Percentiles rank a stretch among this genome's conserved stretches.
Conservation (phyloP, 352 stramenopile species). For the Phytophthora multivora region DNA sequence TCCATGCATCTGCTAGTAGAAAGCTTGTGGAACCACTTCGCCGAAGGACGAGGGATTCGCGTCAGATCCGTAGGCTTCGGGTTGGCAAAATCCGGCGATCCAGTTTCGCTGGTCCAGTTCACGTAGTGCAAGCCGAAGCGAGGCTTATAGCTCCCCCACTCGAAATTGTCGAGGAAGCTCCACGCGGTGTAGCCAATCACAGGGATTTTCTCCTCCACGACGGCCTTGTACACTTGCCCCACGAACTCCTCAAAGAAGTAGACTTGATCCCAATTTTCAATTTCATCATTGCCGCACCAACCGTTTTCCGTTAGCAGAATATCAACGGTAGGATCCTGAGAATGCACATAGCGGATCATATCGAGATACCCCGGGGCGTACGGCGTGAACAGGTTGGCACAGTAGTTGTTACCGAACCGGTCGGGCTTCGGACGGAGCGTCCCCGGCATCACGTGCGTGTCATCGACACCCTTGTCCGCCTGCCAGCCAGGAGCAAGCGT, state of each 20-base stretch:
- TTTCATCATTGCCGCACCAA: constrained; percentile 45
- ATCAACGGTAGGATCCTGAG: constrained; percentile 38
- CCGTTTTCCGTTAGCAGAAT: constrained; percentile 56
- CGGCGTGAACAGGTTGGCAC: constrained; percentile 37
- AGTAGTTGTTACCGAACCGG: constrained; percentile 44
- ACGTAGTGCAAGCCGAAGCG: constrained; percentile 71
- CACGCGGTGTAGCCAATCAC: constrained; percentile 43
- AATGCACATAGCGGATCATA: constrained; percentile 48
- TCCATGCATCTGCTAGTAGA: constrained; percentile 35
- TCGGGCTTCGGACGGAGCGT: constrained; percentile 50
- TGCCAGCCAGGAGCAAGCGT: constrained; percentile 45
- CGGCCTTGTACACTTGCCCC: constrained; percentile 46
- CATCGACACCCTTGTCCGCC: constrained; percentile 51
- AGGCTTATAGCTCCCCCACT: constrained; percentile 49
- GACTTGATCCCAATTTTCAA: constrained; percentile 49
- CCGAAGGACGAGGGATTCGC: constrained; percentile 39
- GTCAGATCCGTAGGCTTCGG: constrained; percentile 36
- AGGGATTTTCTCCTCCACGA: constrained; percentile 40
- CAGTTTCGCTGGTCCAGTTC: constrained; percentile 51
- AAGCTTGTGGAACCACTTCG: constrained; percentile 43
- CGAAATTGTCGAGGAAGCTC: constrained; percentile 51
- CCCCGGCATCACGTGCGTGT: constrained; percentile 51
- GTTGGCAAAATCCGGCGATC: constrained; percentile 28
- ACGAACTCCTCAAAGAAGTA: constrained; percentile 49
- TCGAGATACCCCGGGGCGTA: constrained; percentile 49